A percentile compares a stretch with the other conserved stretches of the same genome.
These are phyloP conservation scores for Hymenoscyphus fructigenus DNA, from an alignment of 2,329 filamentous ascomycete genomes.

Conservation along the genomic window DNA sequence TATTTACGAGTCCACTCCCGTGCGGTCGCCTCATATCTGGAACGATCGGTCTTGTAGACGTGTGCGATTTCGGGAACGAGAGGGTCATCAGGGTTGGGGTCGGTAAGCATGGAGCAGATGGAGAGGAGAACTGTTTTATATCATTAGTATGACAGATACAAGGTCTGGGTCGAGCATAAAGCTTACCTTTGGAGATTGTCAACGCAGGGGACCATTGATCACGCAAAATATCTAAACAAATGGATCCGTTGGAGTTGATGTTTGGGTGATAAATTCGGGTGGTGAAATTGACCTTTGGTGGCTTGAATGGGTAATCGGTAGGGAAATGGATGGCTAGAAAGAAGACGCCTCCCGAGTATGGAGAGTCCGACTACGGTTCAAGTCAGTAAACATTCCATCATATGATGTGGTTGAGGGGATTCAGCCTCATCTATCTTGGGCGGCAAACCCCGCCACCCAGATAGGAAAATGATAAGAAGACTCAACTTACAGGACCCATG, in stretches of 20 bases:
- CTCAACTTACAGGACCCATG: conserved; percentile 89
- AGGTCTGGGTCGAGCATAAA: background rate
- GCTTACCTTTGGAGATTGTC: conserved; percentile 94
- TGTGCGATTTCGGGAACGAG: conserved; percentile 98
- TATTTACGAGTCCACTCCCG: conserved; percentile 99
- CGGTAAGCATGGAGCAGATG: conserved; percentile 99
- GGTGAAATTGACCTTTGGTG: conserved; percentile 99
- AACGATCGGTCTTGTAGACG: conserved; percentile 98
- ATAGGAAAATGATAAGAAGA: conserved; percentile 28
- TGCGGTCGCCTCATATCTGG: conserved; percentile 93
- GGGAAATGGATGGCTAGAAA: conserved; percentile 99
- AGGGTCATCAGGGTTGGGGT: conserved; percentile 98
- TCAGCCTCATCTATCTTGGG: conserved; percentile 20
- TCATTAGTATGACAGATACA: background rate
- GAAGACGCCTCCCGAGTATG: conserved; percentile 97
- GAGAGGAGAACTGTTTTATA: conserved; percentile 76
- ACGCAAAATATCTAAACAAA: conserved; percentile 96
- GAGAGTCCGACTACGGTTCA: conserved; percentile 74
- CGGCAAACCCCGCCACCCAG: conserved; percentile 15
- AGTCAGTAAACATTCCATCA: conserved; percentile 24
- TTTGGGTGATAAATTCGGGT: conserved; percentile 99
- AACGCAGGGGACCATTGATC: conserved; percentile 99
- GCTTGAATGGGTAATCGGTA: conserved; percentile 99
- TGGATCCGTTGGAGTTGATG: conserved; percentile 99
- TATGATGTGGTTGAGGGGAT: conserved; percentile 18